These are phyloP conservation scores for Metarhizium humberi DNA, from an alignment of 2,329 filamentous ascomycete species.

Conservation along the genomic window DNA sequence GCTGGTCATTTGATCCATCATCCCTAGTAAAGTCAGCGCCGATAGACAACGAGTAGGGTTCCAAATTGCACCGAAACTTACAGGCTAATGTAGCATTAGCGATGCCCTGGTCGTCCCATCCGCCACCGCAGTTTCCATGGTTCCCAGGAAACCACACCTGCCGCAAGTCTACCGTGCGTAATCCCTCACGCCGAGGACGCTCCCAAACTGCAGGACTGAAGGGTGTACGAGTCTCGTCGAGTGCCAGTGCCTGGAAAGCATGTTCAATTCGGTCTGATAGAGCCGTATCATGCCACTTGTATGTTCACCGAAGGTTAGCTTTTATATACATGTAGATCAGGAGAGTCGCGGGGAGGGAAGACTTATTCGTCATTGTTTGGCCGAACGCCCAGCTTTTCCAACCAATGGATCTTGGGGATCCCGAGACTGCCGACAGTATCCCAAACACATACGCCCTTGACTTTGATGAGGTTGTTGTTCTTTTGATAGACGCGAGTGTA, in stretches of 20 bases:
- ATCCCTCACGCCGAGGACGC: slow-evolving; percentile 25
- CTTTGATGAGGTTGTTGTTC: slow-evolving; percentile 32
- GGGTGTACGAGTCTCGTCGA: slow-evolving; percentile 45
- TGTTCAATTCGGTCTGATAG: slow-evolving; percentile 44
- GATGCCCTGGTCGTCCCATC: slow-evolving; percentile 45
- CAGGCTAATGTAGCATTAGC: slow-evolving; percentile 29
- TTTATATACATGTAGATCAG: neutral
- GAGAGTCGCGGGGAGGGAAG: slow-evolving; percentile 5
- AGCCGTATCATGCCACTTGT: slow-evolving; percentile 43
- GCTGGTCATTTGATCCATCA: slow-evolving; percentile 46
- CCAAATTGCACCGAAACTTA: slow-evolving; percentile 14
- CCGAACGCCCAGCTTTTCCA: slow-evolving; percentile 37
- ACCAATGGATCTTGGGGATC: slow-evolving; percentile 35
- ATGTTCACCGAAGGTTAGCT: slow-evolving; percentile 28
- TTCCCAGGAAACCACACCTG: slow-evolving; percentile 61
- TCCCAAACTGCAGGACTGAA: slow-evolving; percentile 50
- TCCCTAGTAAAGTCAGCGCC: slow-evolving; percentile 27
- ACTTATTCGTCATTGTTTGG: slow-evolving; percentile 37
- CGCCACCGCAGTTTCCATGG: slow-evolving; percentile 63
- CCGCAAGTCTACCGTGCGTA: slow-evolving; percentile 31
- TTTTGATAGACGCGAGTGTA: slow-evolving; percentile 33
- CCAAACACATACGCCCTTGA: slow-evolving; percentile 37
- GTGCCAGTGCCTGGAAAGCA: slow-evolving; percentile 49
- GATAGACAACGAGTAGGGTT: neutral
- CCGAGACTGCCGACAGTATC: slow-evolving; percentile 34